Percentiles rank a stretch among this genome's conserved stretches.
Conservation (phyloP, 202 grass and related monocot genomes). For the Bolboschoenoplectus hybrid region DNA sequence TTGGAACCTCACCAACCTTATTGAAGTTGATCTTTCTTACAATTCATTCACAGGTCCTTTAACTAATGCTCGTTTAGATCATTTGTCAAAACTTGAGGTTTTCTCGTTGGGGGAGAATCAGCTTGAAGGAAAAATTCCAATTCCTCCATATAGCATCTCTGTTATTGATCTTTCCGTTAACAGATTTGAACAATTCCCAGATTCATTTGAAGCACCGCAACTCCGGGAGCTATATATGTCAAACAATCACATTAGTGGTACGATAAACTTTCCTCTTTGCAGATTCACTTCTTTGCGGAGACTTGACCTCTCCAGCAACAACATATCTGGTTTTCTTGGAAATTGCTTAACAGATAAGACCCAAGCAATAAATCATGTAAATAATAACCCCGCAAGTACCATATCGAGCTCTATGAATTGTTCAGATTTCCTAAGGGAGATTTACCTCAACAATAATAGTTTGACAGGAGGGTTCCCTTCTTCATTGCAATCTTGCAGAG, state of each 20-base stretch:
- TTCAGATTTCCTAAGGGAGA: background rate
- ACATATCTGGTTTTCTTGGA: slow-evolving; percentile 26
- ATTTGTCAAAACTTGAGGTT: slow-evolving; percentile 26
- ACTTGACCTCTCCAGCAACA: slow-evolving; percentile 9
- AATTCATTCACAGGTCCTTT: slow-evolving; percentile 41
- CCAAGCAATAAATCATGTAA: background rate
- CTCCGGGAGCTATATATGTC: slow-evolving; percentile 33
- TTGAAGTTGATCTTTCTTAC: background rate
- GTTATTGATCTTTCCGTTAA: slow-evolving; percentile 32
- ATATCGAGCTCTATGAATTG: background rate
- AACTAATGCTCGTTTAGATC: slow-evolving; percentile 38
- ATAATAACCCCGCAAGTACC: slow-evolving; percentile 7
- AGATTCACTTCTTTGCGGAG: background rate
- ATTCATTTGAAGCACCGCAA: slow-evolving; percentile 13
- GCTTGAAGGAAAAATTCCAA: slow-evolving; percentile 6
- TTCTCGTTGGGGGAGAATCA: slow-evolving; percentile 27
- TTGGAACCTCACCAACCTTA: slow-evolving; percentile 41
- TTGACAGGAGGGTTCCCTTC: slow-evolving; percentile 39
- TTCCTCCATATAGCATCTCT: background rate
- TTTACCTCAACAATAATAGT: background rate
- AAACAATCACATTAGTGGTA: background rate
- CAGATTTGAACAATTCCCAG: slow-evolving; percentile 32
- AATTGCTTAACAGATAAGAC: background rate
- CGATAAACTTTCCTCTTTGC: slow-evolving; percentile 11
- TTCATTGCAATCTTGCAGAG: slow-evolving; percentile 1